phyloP scores from a whole-genome alignment of 371 early-diverging fungal genomes.

The Mycotypha africana region DNA sequence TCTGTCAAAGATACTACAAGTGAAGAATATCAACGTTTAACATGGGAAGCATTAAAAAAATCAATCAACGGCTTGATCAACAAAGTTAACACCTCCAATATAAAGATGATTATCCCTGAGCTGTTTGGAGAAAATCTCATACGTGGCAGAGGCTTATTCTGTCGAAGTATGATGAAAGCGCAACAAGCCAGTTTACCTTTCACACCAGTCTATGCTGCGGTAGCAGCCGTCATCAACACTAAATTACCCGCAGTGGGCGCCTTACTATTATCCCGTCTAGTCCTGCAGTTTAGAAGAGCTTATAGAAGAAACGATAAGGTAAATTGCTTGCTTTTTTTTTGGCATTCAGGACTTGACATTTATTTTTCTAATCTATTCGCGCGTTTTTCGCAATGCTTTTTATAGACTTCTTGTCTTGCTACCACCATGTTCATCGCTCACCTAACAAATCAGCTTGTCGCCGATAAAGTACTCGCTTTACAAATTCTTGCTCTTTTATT shows the following conservation, averaged over 20 bases:
- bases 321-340: constrained; percentile 1
- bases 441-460: constrained; percentile 88
- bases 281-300: constrained; percentile 87
- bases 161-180: constrained; percentile 88
- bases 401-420: constrained; percentile 69
- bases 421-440: constrained; percentile 89
- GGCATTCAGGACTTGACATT: background rate
- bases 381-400: background rate
- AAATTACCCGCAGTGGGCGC: constrained; percentile 92
- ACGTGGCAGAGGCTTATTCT: constrained; percentile 90
- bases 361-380: background rate
- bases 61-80: constrained; percentile 94
- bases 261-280: constrained; percentile 78
- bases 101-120: constrained; percentile 88
- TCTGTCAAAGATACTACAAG: constrained; percentile 69
- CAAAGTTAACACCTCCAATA: constrained; percentile 90
- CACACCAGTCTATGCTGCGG: constrained; percentile 90
- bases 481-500: constrained; percentile 83
- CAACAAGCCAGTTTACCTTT: constrained; percentile 87
- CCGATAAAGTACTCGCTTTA: constrained; percentile 85
- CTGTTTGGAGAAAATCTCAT: constrained; percentile 89
- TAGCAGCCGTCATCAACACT: constrained; percentile 89
- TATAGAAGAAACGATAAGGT: constrained; percentile 90
- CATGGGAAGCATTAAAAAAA: constrained; percentile 95
- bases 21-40: constrained; percentile 80